Evolutionary conservation across 139 green algal species (phyloP), one percentile per base, ranked within the genome.

Genomic region (Chlorella sp.): DNA sequence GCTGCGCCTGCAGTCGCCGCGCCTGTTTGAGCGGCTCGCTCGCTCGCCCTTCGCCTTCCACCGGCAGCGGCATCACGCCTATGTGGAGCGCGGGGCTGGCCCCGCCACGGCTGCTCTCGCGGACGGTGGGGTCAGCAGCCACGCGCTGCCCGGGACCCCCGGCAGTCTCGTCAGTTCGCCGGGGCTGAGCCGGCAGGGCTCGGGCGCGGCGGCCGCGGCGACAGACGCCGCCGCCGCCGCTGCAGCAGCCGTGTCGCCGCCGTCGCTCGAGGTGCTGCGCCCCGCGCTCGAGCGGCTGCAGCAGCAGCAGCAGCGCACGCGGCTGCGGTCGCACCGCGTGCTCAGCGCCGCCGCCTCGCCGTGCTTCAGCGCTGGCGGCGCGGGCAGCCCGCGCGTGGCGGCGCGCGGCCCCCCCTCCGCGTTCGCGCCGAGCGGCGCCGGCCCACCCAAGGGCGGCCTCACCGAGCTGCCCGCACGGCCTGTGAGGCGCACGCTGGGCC

Each of bases 141-240:
- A 74, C 21, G 67, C 67, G 4, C 48, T 74, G 48, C 67, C 67
- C 9, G 62, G 67, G 67, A 51, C 50, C 8, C 67, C 67, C 2
- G 67, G 67, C 67, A 63, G 2, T 27, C 5, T 25, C 53, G 27
- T 11, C 8, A 35, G 53, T 9, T 8, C 2, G 5, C 53, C 35
- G 53, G 11, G 11, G 31, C 11, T 1, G 59, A 41, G 41, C 11
- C 11, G 27, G 41, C 41, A 36, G 38, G 27, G 41, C 11, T 25
- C 5, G 8, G 3, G 41, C 41, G 53, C 27, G 11, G 1, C 50
- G 17, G 51, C 50, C 0, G 45, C 17, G 23, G 5, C 8, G 40
- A 31, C 68, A 59, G 51, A 25, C 2, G 41, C 3, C 50, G 38
- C 27, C 0, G 36, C 29, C 27, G 9, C 27, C 12, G 50, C 33